Percentiles rank a stretch among this genome's conserved stretches.
Conservation (phyloP, 2,329 filamentous ascomycete species). For the Biscogniauxia mediterranea region DNA sequence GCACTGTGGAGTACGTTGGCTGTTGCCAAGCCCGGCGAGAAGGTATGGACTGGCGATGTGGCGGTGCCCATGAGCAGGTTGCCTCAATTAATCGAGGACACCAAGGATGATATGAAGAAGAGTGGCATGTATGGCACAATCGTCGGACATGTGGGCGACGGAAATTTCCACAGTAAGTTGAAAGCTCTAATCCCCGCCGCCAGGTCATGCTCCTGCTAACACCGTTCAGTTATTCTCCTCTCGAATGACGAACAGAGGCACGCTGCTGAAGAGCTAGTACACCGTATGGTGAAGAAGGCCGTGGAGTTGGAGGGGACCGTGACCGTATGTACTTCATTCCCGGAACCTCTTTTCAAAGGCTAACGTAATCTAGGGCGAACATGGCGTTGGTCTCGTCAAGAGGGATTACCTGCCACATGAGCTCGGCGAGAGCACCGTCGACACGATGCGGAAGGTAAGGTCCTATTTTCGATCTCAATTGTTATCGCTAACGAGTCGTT, state of each 20-base stretch:
- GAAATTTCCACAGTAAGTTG: constrained; percentile 68
- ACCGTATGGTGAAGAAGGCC: constrained; percentile 82
- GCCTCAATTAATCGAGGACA: constrained; percentile 75
- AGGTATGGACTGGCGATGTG: constrained; percentile 83
- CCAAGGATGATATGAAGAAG: constrained; percentile 59
- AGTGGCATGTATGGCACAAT: constrained; percentile 61
- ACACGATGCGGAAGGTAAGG: constrained; percentile 75
- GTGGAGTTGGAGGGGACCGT: constrained; percentile 84
- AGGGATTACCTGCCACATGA: constrained; percentile 79
- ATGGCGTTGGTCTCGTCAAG: constrained; percentile 82
- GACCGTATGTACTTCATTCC: constrained; percentile 47
- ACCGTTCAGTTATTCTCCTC: constrained; percentile 47
- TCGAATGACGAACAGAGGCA: constrained; percentile 66
- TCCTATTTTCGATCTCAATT: not conserved
- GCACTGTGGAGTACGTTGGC: constrained; percentile 79
- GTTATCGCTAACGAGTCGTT: constrained; percentile 9
- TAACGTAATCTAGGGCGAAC: constrained; percentile 59
- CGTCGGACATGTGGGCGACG: constrained; percentile 72
- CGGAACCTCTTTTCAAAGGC: not conserved
- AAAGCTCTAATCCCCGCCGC: not conserved
- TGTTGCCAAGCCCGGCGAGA: constrained; percentile 61
- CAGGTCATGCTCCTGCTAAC: constrained; percentile 16
- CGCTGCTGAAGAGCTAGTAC: constrained; percentile 68
- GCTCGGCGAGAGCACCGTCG: constrained; percentile 70
- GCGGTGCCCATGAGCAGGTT: constrained; percentile 76